A percentile compares a stretch with the other conserved stretches of the same genome.
phyloP scores from a whole-genome alignment of 352 stramenopile genomes.

The Sclerospora graminicola region DNA sequence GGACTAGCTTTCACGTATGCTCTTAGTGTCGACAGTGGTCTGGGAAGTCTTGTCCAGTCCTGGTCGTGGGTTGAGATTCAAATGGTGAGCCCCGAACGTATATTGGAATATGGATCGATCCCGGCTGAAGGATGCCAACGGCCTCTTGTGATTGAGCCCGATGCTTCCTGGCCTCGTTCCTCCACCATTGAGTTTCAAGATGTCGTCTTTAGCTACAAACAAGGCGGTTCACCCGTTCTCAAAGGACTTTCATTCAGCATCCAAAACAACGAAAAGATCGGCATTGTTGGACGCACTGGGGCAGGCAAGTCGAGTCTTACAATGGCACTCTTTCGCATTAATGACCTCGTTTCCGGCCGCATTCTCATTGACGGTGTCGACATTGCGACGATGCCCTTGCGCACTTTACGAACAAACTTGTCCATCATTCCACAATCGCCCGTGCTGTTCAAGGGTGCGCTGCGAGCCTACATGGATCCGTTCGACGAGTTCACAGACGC shows the following conservation, averaged over 20 bases:
- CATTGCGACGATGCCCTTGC: conserved; percentile 16
- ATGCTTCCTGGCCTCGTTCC: conserved; percentile 44
- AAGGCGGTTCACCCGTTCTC: conserved; percentile 30
- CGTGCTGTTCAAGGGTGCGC: conserved; percentile 78
- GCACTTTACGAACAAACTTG: conserved; percentile 9
- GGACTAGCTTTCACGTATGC: conserved; percentile 85
- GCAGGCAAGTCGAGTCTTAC: conserved; percentile 80
- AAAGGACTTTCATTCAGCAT: conserved; percentile 50
- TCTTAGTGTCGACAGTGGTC: conserved; percentile 62
- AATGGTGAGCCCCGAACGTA: conserved; percentile 50
- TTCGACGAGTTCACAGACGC: conserved; percentile 71
- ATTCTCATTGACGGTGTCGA: conserved; percentile 38
- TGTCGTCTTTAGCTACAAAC: conserved; percentile 72
- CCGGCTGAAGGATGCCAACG: conserved; percentile 12
- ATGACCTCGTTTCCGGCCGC: conserved; percentile 48
- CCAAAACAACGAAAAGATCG: conserved; percentile 47
- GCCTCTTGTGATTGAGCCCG: not conserved
- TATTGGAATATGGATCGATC: conserved; percentile 28
- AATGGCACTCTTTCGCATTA: conserved; percentile 79
- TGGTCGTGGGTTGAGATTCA: conserved; percentile 37
- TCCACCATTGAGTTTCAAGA: conserved; percentile 78
- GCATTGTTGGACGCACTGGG: conserved; percentile 83
- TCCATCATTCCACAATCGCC: conserved; percentile 42
- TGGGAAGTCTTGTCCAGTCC: conserved; percentile 53
- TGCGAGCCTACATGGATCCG: conserved; percentile 85